Evolutionary conservation across 2,329 filamentous ascomycete species (phyloP).

Genomic region (Chaetomiaceae sp.): DNA sequence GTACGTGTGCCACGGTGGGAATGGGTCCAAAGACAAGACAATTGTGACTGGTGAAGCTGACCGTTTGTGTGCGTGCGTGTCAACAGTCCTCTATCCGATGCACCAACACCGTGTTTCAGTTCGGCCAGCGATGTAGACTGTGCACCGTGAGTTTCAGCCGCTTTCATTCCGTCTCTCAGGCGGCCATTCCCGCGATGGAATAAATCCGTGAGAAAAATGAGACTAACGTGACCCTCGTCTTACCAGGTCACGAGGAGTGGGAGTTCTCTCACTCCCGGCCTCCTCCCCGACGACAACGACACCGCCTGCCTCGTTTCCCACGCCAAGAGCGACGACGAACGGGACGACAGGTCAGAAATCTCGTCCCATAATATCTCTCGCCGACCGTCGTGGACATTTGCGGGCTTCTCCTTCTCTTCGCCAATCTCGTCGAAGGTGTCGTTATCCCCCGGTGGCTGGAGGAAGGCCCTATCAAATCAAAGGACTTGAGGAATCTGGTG

Average conservation of each 20-base stretch:
- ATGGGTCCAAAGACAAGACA: no score
- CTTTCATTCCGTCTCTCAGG: no score
- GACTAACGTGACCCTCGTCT: background rate
- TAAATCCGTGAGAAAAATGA: no score
- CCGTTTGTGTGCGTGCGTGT: background rate
- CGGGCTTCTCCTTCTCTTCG: background rate
- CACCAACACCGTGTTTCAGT: slow-evolving; percentile 34
- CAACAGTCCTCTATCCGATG: slow-evolving; percentile 34
- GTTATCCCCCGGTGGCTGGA: no score
- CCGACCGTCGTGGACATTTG: slow-evolving; percentile 9
- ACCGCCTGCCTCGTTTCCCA: slow-evolving; percentile 16
- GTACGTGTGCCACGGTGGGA: slow-evolving; percentile 18
- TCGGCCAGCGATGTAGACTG: slow-evolving; percentile 35
- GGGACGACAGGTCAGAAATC: background rate
- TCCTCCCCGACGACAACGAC: slow-evolving; percentile 27
- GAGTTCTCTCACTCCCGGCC: slow-evolving; percentile 26
- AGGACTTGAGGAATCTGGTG: no score
- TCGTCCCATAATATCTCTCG: background rate
- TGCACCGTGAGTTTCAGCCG: slow-evolving; percentile 32
- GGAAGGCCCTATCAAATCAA: no score
- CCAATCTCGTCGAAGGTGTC: background rate
- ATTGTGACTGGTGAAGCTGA: slow-evolving; percentile 5
- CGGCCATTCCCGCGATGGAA: no score
- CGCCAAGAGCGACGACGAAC: background rate
- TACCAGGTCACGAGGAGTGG: slow-evolving; percentile 27